Base-by-base conservation (phyloP, 768 basidiomycete species). In the Russula sp. region DNA sequence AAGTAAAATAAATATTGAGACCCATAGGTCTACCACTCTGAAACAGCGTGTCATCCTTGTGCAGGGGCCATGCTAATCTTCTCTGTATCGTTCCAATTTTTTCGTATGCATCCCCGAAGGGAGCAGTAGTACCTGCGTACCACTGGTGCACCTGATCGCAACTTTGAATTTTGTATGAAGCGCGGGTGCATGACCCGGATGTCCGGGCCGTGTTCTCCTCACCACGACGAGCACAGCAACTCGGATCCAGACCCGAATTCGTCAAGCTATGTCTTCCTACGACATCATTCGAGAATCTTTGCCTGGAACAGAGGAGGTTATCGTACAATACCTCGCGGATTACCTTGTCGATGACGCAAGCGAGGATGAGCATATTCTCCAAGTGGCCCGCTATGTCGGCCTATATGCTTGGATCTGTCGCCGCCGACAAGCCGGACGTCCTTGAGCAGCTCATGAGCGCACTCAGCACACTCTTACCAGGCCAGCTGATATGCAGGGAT, bases 41-140 rank as follows among this genome's bases (percentile, higher is more conserved):
- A 86, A 83, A 88, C 89, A 91, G 89, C 89, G 91, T 95, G 94
- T 94, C 94, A 95, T 96, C 94, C 94, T 96, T 97, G 94, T 96
- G 94, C 94, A 96, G 94, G 94, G 94, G 93, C 94, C 91, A 96
- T 96, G 94, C 94, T 95, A 94, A 96, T 94, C 94, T 95, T 95
- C 94, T 96, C 93, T 94, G 93, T 94, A 95, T 94, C 89, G 91
- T 94, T 94, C 90, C 92, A 93, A 94, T 89, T 92, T 92, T 94
- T 89, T 88, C 87, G 85, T 91, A 88, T 89, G 89, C 86, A 87
- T 87, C 89, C 86, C 86, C 86, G 85, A 88, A 88, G 86, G 86
- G 87, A 65, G 66, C 63, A 59, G 48, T 60, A 2, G 0, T 16
- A 1, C 0, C 7, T 51, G 31, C 0, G 7, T 14, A 50, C 4